These are phyloP conservation scores for Tetrahymena elliotti DNA, from an alignment of 73 alveolate genomes.

Conservation along the genomic window DNA sequence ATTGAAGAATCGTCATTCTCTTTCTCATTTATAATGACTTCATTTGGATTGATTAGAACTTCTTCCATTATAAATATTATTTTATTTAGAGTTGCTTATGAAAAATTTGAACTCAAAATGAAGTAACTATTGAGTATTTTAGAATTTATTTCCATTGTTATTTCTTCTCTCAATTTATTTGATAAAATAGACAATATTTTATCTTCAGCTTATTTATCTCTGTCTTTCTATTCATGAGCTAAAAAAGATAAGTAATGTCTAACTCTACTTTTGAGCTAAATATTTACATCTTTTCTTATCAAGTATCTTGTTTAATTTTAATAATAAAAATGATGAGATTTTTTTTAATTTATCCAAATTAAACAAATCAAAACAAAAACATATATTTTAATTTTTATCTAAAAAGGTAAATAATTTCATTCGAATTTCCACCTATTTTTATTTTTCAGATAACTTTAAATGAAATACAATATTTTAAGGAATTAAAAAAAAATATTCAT, in stretches of 20 bases:
- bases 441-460: no score
- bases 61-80: background rate
- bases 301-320: background rate
- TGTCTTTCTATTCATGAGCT: background rate
- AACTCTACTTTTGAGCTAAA: background rate
- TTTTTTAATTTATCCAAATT: no score
- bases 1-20: background rate
- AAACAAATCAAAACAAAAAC: no score
- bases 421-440: no score
- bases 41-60: background rate
- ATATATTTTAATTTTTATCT: no score
- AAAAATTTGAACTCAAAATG: background rate
- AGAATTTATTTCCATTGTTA: background rate
- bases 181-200: background rate
- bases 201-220: background rate
- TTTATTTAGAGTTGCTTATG: background rate
- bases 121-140: background rate
- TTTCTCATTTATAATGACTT: background rate
- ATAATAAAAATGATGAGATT: no score
- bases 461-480: no score
- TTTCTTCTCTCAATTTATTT: background rate
- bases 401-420: background rate
- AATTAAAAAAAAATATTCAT: no score
- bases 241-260: background rate
- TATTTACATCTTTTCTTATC: background rate